Evolutionary conservation across 306 rosid species (phyloP).

Genomic region (Pyrus bretschneideri): DNA sequence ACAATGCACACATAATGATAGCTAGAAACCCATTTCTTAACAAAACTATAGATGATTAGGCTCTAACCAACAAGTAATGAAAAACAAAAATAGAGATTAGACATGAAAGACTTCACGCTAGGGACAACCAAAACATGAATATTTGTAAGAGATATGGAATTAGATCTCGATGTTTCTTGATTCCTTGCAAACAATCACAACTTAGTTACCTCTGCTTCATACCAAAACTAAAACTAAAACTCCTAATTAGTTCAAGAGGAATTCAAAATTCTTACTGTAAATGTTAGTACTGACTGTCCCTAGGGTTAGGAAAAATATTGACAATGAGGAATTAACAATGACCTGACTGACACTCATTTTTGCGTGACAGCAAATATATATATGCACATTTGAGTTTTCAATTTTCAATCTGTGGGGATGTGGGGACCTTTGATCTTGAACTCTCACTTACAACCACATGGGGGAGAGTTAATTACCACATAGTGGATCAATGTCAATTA

Average conservation of each 20-base stretch:
- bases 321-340: not conserved
- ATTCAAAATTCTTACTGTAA: too few species aligned
- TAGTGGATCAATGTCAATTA: conserved; percentile 6
- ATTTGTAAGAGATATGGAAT: too few species aligned
- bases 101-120: not conserved
- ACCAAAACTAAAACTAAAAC: too few species aligned
- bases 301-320: not conserved
- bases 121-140: not conserved
- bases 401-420: conserved; percentile 3
- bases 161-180: too few species aligned
- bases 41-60: not conserved
- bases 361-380: not conserved
- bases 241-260: too few species aligned
- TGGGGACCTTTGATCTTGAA: conserved; percentile 19
- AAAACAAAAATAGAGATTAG: too few species aligned
- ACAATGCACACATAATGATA: not conserved
- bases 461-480: not conserved
- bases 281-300: too few species aligned
- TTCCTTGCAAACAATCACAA: too few species aligned
- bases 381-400: not conserved
- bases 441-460: conserved; percentile 38
- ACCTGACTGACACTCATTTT: conserved; percentile 10
- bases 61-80: not conserved
- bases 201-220: too few species aligned
- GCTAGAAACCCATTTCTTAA: too few species aligned